Evolutionary conservation across 148 eudicot species (phyloP).

Genomic region (Selenicereus undatus): DNA sequence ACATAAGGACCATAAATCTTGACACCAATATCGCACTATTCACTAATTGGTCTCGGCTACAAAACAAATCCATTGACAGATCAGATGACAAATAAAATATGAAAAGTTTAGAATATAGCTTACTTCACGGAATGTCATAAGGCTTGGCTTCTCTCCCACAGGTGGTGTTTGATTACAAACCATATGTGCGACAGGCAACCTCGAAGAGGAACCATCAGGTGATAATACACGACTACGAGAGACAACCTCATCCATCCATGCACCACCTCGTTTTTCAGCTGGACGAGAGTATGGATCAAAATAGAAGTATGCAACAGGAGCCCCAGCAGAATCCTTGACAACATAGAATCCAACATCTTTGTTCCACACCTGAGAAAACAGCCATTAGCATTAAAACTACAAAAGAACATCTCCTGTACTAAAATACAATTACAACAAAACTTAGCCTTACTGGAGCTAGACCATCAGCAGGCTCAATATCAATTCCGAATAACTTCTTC

Average conservation of each 20-base stretch:
- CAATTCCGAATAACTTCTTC: conserved; percentile 69
- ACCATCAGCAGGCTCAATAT: conserved; percentile 80
- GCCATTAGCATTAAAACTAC: conserved; percentile 10
- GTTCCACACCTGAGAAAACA: conserved; percentile 70
- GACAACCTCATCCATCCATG: conserved; percentile 98
- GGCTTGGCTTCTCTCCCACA: conserved; percentile 93
- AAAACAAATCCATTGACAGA: neutral
- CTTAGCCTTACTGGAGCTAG: conserved; percentile 71
- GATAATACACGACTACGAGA: conserved; percentile 84
- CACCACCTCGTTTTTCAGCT: conserved; percentile 94
- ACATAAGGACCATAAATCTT: neutral
- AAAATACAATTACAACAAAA: conserved; percentile 8
- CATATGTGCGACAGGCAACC: conserved; percentile 98
- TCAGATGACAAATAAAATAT: too few species aligned
- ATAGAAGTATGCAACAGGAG: conserved; percentile 78
- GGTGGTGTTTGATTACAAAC: conserved; percentile 99
- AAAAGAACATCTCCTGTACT: neutral
- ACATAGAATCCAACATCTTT: conserved; percentile 75
- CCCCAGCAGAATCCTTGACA: conserved; percentile 79
- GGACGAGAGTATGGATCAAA: conserved; percentile 99
- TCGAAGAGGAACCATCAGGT: conserved; percentile 63
- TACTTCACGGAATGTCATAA: conserved; percentile 98
- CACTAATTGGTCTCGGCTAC: neutral
- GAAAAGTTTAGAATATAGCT: conserved; percentile 17
- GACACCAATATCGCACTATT: neutral